A percentile compares a stretch with the other conserved stretches of the same genome.
Evolutionary conservation across 768 basidiomycete genomes (phyloP).

Genomic region (Tulasnella sp.): DNA sequence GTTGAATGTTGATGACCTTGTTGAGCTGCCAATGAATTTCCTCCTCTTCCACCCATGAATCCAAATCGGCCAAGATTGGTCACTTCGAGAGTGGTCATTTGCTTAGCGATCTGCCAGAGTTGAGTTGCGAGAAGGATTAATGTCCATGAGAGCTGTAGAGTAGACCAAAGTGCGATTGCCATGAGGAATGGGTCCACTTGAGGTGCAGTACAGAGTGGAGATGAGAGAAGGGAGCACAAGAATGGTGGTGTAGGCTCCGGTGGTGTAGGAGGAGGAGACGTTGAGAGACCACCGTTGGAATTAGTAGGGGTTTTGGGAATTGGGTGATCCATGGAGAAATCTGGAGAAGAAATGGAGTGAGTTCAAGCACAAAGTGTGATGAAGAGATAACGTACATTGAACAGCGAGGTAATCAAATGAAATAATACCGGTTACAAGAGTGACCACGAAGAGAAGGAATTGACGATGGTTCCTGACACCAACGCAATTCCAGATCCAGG

Average conservation of each 20-base stretch:
- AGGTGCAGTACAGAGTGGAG: conserved; percentile 47
- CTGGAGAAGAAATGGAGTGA: conserved; percentile 26
- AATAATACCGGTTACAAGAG: conserved; percentile 67
- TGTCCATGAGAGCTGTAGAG: conserved; percentile 94
- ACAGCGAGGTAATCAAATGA: conserved; percentile 76
- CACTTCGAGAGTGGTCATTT: conserved; percentile 94
- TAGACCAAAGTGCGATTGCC: conserved; percentile 69
- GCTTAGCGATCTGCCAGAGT: conserved; percentile 80
- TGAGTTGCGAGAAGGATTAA: conserved; percentile 73
- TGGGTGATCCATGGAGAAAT: conserved; percentile 39
- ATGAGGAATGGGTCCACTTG: conserved; percentile 72
- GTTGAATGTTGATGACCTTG: conserved; percentile 57
- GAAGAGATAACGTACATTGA: conserved; percentile 70
- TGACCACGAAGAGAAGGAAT: conserved; percentile 83
- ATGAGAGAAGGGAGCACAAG: conserved; percentile 35
- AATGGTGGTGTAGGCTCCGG: conserved; percentile 16
- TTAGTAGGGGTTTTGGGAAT: conserved; percentile 13
- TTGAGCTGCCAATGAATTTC: conserved; percentile 50
- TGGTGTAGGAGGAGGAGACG: background rate
- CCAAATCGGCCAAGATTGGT: conserved; percentile 91
- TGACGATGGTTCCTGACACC: conserved; percentile 91
- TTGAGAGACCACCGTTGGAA: background rate
- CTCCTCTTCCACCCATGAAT: conserved; percentile 83
- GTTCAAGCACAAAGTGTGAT: background rate
- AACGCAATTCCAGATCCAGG: conserved; percentile 99